phyloP scores from a whole-genome alignment of 192 early-diverging fungal genomes.

The Ambispora gerdemannii region DNA sequence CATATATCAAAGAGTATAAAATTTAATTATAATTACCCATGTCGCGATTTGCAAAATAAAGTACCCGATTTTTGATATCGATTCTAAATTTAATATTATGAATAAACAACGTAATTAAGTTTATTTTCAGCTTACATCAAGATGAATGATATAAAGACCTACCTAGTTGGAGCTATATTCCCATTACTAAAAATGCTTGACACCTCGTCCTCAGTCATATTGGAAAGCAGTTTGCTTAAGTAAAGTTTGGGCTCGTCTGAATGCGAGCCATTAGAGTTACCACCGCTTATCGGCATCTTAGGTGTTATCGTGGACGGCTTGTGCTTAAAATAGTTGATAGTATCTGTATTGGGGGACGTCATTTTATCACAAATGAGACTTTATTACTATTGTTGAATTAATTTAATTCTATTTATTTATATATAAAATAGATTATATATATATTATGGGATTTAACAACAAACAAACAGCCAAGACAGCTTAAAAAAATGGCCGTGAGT shows the following conservation, averaged over 20 bases:
- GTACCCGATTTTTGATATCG: no score
- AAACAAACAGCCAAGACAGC: not conserved
- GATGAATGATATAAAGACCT: no score
- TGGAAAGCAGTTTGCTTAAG: constrained; percentile 20
- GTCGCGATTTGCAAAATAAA: no score
- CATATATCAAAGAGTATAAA: no score
- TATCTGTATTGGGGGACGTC: not conserved
- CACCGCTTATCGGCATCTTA: constrained; percentile 22
- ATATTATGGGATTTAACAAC: no score
- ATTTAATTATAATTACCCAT: no score
- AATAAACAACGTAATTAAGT: no score
- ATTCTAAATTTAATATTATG: no score
- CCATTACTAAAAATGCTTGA: constrained; percentile 29
- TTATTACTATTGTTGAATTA: no score
- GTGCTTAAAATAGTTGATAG: not conserved
- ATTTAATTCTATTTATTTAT: no score
- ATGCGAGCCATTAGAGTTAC: constrained; percentile 9
- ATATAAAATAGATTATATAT: no score
- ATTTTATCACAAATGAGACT: not conserved
- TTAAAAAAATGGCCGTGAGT: not conserved
- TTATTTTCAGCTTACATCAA: no score
- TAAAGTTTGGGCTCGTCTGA: constrained; percentile 27
- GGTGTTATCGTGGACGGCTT: not conserved
- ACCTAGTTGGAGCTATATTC: constrained; percentile 34
- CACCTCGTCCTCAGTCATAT: constrained; percentile 33